A percentile compares a stretch with the other conserved stretches of the same genome.
Conservation (phyloP, 2,329 filamentous ascomycete genomes). For the Epichloe sibirici region DNA sequence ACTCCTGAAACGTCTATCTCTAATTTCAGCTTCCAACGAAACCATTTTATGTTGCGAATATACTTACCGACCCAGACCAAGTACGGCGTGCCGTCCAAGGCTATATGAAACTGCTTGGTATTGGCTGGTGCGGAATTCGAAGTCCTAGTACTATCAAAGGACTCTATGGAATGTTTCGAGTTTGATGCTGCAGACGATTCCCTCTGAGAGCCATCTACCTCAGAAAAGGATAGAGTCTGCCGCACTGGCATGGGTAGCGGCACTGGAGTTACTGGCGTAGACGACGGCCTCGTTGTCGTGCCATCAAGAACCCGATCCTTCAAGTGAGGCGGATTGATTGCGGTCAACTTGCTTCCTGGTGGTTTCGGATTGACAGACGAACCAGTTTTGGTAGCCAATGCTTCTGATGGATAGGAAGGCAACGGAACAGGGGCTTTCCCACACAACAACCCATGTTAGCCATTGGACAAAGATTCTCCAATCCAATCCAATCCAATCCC, state of each 20-base stretch:
- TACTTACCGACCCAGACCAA: neutral
- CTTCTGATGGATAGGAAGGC: neutral
- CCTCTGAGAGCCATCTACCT: neutral
- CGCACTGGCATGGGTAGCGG: neutral
- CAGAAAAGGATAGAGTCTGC: neutral
- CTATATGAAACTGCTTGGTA: neutral
- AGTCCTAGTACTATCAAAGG: neutral
- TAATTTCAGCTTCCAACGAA: neutral
- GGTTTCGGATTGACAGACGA: neutral
- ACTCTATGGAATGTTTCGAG: neutral
- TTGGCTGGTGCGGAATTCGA: neutral
- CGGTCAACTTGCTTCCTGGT: neutral
- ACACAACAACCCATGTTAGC: neutral
- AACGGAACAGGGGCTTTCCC: conserved; percentile 1
- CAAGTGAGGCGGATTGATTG: neutral
- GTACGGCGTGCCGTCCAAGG: conserved; percentile 3
- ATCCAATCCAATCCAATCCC: neutral
- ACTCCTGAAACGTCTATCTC: neutral
- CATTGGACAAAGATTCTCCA: neutral
- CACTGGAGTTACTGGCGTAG: neutral
- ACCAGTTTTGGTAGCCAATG: neutral
- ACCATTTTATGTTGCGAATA: neutral
- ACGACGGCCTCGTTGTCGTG: neutral
- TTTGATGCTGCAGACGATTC: neutral
- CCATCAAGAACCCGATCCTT: neutral